Evolutionary conservation across 2,329 filamentous ascomycete genomes (phyloP), one percentile per base, ranked within the genome.

Genomic region (Chrysoporthe puriensis): DNA sequence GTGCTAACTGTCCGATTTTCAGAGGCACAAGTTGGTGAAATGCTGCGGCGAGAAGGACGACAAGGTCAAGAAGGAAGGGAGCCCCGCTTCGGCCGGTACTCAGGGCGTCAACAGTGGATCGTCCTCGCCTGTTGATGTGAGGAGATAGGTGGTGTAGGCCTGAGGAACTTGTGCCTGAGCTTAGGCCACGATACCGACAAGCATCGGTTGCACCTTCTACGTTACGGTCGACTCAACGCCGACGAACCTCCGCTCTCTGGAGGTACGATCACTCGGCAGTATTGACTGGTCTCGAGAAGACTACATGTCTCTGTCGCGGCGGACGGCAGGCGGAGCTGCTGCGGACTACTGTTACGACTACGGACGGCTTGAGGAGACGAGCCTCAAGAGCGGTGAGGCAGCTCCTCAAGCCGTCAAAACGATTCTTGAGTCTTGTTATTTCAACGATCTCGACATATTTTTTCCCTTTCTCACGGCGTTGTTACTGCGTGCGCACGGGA

Each of bases 11-110:
- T 76, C 52, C 9, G 8, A 60, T n/a, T 52, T n/a, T 71, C 72
- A 90, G 85, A 81, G 87, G 66, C 87, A 90, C 74, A 83, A 85
- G 52, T 80, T 90, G 5, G 88, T 91, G 44, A 91, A 90, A 74
- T 87, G 88, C 3, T 90, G 88, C 71, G 88, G 83, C 18, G 81
- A 79, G 54, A 75, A 76, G 50, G 77, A 74, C 26, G 76, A 75
- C 62, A 72, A 70, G 42, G 56, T 63, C 64, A 62, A 70, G 66
- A 62, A 67, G 43, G 68, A 69, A 18, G 68, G 68, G 18, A 69
- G 68, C 32, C 68, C 68, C 4, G 42, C 59, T 5, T 69, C 68
- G 36, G 57, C 66, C 9, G 66, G 63, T 18, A 68, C 65, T 6
- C 68, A 72, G n/a, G 61, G 59, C 11, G 70, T 69, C 60, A 66